phyloP scores from a whole-genome alignment of 2,329 filamentous ascomycete species.

The Xylariaceae sp. region DNA sequence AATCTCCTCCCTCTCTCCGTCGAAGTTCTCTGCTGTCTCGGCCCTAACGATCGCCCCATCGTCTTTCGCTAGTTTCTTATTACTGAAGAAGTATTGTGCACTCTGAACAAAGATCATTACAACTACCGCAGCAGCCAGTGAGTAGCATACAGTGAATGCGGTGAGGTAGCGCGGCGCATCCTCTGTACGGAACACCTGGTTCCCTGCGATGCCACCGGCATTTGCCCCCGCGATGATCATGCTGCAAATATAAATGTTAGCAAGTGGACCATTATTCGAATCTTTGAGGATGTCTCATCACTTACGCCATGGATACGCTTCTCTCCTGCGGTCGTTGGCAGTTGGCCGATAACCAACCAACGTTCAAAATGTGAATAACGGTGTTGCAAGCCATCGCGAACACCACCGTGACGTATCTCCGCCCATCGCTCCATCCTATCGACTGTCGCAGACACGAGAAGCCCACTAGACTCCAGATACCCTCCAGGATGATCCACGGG shows the following conservation, averaged over 20 bases:
- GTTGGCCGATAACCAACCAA: conserved; percentile 25
- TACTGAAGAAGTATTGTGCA: conserved; percentile 20
- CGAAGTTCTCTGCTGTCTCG: conserved; percentile 9
- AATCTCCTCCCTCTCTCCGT: conserved; percentile 16
- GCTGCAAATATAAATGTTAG: conserved; percentile 12
- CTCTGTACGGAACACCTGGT: conserved; percentile 23
- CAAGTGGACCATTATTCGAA: too few relatives aligned
- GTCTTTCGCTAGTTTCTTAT: conserved; percentile 12
- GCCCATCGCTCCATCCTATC: conserved; percentile 12
- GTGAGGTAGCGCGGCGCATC: conserved; percentile 23
- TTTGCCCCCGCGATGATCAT: conserved; percentile 28
- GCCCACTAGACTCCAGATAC: conserved; percentile 34
- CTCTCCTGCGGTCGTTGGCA: conserved; percentile 24
- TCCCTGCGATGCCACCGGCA: conserved; percentile 19
- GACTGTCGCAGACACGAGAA: conserved; percentile 30
- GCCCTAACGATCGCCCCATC: conserved; percentile 10
- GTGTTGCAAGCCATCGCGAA: conserved; percentile 21
- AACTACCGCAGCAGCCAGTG: conserved; percentile 15
- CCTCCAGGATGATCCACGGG: conserved; percentile 29
- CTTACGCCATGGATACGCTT: conserved; percentile 27
- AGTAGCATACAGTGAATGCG: conserved; percentile 20
- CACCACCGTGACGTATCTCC: conserved; percentile 22
- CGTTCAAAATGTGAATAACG: conserved; percentile 30
- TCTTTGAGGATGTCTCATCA: conserved; percentile 3
- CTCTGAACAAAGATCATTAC: conserved; percentile 13